These are phyloP conservation scores for Epichloe brachyelytri DNA, from an alignment of 2,329 filamentous ascomycete genomes.

Conservation along the genomic window DNA sequence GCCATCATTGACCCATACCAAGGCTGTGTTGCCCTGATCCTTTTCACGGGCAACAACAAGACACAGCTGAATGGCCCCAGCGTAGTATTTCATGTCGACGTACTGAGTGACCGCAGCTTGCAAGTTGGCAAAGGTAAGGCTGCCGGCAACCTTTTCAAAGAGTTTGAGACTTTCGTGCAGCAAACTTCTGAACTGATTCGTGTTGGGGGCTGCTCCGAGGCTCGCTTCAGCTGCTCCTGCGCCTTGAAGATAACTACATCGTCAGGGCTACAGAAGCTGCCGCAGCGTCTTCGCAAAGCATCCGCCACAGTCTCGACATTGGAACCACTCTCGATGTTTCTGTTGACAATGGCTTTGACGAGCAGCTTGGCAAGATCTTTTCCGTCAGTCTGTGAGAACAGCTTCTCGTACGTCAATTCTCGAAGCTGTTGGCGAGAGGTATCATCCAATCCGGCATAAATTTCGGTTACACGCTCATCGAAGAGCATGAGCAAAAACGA, in stretches of 20 bases:
- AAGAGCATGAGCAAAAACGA: slow-evolving; percentile 93
- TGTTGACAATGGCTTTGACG: slow-evolving; percentile 95
- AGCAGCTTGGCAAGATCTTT: slow-evolving; percentile 86
- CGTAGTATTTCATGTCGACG: slow-evolving; percentile 73
- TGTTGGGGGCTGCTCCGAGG: slow-evolving; percentile 66
- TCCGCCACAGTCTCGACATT: slow-evolving; percentile 97
- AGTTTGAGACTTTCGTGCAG: slow-evolving; percentile 81
- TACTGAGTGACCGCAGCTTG: slow-evolving; percentile 69
- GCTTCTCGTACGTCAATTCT: slow-evolving; percentile 71
- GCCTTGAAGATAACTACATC: slow-evolving; percentile 98
- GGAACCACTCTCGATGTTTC: slow-evolving; percentile 90
- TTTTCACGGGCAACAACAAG: slow-evolving; percentile 71
- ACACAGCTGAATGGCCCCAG: slow-evolving; percentile 80
- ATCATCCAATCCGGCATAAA: slow-evolving; percentile 64
- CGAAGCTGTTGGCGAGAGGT: slow-evolving; percentile 54
- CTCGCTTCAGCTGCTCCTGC: slow-evolving; percentile 84
- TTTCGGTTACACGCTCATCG: slow-evolving; percentile 83
- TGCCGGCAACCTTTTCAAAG: slow-evolving; percentile 79
- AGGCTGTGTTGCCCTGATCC: slow-evolving; percentile 75
- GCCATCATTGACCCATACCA: slow-evolving; percentile 79
- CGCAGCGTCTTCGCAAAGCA: slow-evolving; percentile 79
- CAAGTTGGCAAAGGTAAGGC: slow-evolving; percentile 68
- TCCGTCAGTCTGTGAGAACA: slow-evolving; percentile 69
- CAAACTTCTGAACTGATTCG: slow-evolving; percentile 62
- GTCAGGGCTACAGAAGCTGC: slow-evolving; percentile 93